Conservation (phyloP, 345 rosid species). For the Acer negundo region DNA sequence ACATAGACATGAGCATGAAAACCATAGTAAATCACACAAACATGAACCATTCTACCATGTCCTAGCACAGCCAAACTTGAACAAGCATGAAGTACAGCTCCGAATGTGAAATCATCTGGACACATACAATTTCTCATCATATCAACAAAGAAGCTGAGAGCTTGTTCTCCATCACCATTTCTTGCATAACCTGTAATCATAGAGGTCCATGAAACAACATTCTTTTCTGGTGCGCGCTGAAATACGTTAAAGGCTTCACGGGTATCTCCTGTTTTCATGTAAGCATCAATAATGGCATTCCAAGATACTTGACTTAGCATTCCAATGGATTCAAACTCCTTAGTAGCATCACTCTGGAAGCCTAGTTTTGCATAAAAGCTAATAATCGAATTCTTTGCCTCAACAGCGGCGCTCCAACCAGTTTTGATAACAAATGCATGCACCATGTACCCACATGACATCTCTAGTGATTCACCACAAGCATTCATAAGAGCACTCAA, state of each 20-base stretch:
- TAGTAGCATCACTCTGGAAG: constrained; percentile 44
- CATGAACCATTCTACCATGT: constrained; percentile 72
- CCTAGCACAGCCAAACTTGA: constrained; percentile 60
- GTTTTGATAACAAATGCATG: constrained; percentile 58
- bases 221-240: constrained; percentile 49
- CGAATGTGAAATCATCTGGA: constrained; percentile 56
- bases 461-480: constrained; percentile 46
- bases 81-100: constrained; percentile 73
- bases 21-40: constrained; percentile 55
- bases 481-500: constrained; percentile 69
- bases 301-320: constrained; percentile 57
- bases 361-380: constrained; percentile 72
- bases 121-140: constrained; percentile 42
- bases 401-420: constrained; percentile 75
- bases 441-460: constrained; percentile 46
- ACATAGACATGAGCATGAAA: constrained; percentile 56
- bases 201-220: constrained; percentile 71
- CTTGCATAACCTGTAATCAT: constrained; percentile 68
- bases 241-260: constrained; percentile 51
- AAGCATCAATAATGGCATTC: constrained; percentile 70
- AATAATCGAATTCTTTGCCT: constrained; percentile 61
- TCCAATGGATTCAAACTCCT: constrained; percentile 50
- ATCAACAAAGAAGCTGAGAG: constrained; percentile 50
- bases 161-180: constrained; percentile 63
- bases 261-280: constrained; percentile 65